These are phyloP conservation scores for Ophiosphaerella herpotricha DNA, from an alignment of 2,329 filamentous ascomycete species.

Conservation along the genomic window DNA sequence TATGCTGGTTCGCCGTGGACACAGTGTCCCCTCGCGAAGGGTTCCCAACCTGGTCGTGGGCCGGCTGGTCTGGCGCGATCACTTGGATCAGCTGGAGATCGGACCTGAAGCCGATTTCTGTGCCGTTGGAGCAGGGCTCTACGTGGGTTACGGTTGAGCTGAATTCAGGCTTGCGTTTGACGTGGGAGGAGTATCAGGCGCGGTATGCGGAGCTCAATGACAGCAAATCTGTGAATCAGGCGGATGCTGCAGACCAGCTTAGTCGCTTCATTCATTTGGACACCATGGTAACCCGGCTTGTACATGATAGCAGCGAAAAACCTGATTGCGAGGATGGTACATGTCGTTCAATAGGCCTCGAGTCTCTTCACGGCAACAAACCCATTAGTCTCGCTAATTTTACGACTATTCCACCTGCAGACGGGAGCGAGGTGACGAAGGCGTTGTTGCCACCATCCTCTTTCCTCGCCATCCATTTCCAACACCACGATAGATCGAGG, in stretches of 20 bases:
- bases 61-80: background rate
- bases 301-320: background rate
- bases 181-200: background rate
- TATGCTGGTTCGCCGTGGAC: background rate
- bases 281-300: background rate
- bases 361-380: background rate
- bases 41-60: constrained; percentile 4
- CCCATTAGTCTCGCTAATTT: too few relatives aligned
- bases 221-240: background rate
- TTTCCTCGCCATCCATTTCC: background rate
- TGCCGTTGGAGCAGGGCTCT: background rate
- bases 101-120: background rate
- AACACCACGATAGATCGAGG: background rate
- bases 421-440: too few relatives aligned
- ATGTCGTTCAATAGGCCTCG: background rate
- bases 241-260: background rate
- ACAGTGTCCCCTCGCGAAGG: background rate
- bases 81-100: background rate
- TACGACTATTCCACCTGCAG: too few relatives aligned
- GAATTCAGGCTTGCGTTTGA: background rate
- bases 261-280: background rate
- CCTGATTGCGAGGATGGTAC: background rate
- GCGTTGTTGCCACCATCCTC: background rate
- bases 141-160: background rate
- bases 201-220: background rate